These are phyloP conservation scores for Yarrowia alimentaria DNA, from an alignment of 805 yeast genomes.

Conservation along the genomic window DNA sequence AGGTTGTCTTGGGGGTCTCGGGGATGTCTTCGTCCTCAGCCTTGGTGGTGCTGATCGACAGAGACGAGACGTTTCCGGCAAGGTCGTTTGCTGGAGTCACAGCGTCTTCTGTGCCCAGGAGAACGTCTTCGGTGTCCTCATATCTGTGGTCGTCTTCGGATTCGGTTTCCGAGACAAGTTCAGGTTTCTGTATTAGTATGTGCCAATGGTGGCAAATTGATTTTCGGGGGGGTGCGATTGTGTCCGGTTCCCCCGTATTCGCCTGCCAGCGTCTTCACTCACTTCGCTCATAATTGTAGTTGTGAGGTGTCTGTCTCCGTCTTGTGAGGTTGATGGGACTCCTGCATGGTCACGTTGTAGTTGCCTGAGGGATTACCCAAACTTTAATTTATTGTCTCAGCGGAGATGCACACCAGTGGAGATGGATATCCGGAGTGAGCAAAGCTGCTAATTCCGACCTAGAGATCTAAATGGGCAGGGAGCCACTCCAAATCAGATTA, in stretches of 20 bases:
- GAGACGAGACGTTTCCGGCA: conserved; percentile 1
- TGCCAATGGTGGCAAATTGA: background rate
- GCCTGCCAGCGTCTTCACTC: no score
- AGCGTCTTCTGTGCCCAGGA: conserved; percentile 12
- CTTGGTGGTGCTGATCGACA: conserved; percentile 12
- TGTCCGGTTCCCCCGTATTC: no score
- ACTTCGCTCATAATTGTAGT: conserved; percentile 14
- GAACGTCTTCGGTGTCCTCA: conserved; percentile 24
- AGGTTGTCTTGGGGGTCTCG: background rate
- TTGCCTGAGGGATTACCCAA: conserved; percentile 26
- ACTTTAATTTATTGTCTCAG: conserved; percentile 23
- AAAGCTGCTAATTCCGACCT: conserved; percentile 5
- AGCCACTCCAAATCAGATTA: no score
- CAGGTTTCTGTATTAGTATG: conserved; percentile 14
- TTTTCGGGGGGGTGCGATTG: no score
- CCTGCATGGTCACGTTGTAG: conserved; percentile 23
- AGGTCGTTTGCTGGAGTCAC: background rate
- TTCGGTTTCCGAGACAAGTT: conserved; percentile 22
- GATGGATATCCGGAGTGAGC: background rate
- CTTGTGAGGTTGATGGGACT: conserved; percentile 16
- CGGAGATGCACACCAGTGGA: background rate
- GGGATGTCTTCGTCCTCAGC: conserved; percentile 10
- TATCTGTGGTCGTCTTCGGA: conserved; percentile 24
- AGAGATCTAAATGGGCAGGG: no score
- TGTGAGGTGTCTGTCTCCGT: background rate